phyloP scores from a whole-genome alignment of 768 basidiomycete species.

The Russula sp. region DNA sequence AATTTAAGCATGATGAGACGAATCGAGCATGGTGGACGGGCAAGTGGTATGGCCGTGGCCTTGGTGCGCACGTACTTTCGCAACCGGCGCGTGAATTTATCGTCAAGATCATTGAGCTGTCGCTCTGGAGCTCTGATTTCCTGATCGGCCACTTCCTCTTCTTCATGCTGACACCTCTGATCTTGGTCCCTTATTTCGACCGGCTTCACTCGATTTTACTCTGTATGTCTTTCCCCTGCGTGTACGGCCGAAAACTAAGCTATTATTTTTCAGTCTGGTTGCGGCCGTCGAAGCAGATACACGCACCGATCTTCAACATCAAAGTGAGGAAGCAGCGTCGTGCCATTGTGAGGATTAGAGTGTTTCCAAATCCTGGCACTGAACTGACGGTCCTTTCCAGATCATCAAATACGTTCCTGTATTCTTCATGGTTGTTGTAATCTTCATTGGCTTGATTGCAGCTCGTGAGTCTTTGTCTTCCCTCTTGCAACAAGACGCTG shows the following conservation, averaged over 20 bases:
- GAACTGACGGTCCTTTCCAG: constrained; percentile 31
- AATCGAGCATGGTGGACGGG: constrained; percentile 99
- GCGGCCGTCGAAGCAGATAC: constrained; percentile 88
- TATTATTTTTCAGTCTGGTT: constrained; percentile 67
- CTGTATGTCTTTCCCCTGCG: constrained; percentile 49
- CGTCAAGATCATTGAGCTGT: constrained; percentile 98
- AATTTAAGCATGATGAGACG: constrained; percentile 98
- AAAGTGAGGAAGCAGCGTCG: constrained; percentile 87
- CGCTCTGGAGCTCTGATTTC: constrained; percentile 94
- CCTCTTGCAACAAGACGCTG: background rate
- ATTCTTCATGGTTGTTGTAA: constrained; percentile 58
- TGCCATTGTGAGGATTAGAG: constrained; percentile 62
- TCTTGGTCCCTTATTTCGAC: constrained; percentile 83
- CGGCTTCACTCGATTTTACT: constrained; percentile 89
- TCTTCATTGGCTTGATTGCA: constrained; percentile 71
- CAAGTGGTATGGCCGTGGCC: constrained; percentile 91
- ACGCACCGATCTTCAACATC: constrained; percentile 82
- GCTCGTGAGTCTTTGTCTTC: constrained; percentile 49
- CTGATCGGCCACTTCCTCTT: constrained; percentile 77
- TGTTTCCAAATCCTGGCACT: background rate
- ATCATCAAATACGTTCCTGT: constrained; percentile 78
- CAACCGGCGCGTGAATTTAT: constrained; percentile 96
- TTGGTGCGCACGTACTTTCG: constrained; percentile 87
- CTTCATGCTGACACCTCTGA: constrained; percentile 77
- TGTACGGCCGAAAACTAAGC: constrained; percentile 21